phyloP scores from a whole-genome alignment of 2,329 filamentous ascomycete species.

The Botrytis fragariae region DNA sequence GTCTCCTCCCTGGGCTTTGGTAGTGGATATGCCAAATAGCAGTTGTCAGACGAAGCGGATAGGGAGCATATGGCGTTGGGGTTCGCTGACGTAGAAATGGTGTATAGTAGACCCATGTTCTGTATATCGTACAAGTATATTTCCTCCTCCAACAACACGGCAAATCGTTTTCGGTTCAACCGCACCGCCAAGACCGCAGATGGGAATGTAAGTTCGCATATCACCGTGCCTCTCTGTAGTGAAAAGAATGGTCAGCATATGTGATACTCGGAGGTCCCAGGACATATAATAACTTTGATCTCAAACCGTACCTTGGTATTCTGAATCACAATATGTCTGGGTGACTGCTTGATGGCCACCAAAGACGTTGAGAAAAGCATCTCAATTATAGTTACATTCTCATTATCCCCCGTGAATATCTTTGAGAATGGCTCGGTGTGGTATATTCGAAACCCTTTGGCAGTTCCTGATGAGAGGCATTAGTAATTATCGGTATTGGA shows the following conservation, averaged over 20 bases:
- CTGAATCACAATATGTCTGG: constrained; percentile 88
- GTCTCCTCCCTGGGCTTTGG: constrained; percentile 67
- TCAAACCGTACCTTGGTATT: constrained; percentile 78
- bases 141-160: constrained; percentile 90
- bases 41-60: constrained; percentile 91
- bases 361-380: constrained; percentile 99
- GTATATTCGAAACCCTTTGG: constrained; percentile 93
- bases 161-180: constrained; percentile 88
- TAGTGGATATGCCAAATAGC: constrained; percentile 90
- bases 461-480: constrained; percentile 62
- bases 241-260: constrained; percentile 16
- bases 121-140: constrained; percentile 99
- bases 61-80: constrained; percentile 87
- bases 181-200: constrained; percentile 94
- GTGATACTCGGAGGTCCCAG: background rate
- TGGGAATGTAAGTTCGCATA: constrained; percentile 97
- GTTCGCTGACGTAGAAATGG: constrained; percentile 91
- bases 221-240: constrained; percentile 65
- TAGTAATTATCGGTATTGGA: constrained; percentile 2
- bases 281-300: background rate
- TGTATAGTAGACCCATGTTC: constrained; percentile 94
- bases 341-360: constrained; percentile 88
- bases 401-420: constrained; percentile 90
- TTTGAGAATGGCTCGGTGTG: constrained; percentile 95
- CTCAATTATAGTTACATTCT: constrained; percentile 93